phyloP scores from a whole-genome alignment of 805 yeast genomes.

The Kuraishia capsulata region DNA sequence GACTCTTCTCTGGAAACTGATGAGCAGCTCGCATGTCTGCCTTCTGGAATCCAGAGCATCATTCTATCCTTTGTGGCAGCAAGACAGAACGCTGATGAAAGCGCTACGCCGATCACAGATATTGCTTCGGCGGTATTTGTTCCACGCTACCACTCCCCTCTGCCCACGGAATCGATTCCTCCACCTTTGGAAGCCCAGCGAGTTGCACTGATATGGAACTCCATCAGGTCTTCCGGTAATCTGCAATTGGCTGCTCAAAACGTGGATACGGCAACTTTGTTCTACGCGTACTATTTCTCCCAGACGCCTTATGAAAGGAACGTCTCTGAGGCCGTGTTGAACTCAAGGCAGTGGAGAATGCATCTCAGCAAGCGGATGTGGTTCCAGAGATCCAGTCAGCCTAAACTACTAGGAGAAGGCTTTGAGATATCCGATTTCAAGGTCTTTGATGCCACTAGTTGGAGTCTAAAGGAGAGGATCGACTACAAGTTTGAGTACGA shows the following conservation, averaged over 20 bases:
- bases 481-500: slow-evolving; percentile 29
- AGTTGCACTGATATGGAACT: slow-evolving; percentile 21
- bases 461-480: slow-evolving; percentile 31
- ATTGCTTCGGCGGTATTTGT: slow-evolving; percentile 14
- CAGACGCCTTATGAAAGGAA: slow-evolving; percentile 30
- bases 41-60: slow-evolving; percentile 24
- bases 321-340: slow-evolving; percentile 23
- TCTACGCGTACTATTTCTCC: slow-evolving; percentile 35
- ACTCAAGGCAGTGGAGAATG: slow-evolving; percentile 29
- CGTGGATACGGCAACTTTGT: slow-evolving; percentile 26
- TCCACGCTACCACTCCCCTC: slow-evolving; percentile 17
- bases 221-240: slow-evolving; percentile 12
- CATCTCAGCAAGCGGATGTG: slow-evolving; percentile 22
- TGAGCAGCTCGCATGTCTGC: slow-evolving; percentile 20
- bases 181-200: slow-evolving; percentile 24
- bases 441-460: slow-evolving; percentile 31
- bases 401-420: slow-evolving; percentile 26
- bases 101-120: slow-evolving; percentile 7
- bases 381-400: slow-evolving; percentile 29
- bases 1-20: slow-evolving; percentile 11
- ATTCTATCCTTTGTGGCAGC: slow-evolving; percentile 18
- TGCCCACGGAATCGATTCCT: slow-evolving; percentile 17
- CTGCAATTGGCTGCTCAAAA: slow-evolving; percentile 16
- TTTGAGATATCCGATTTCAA: slow-evolving; percentile 34
- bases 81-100: slow-evolving; percentile 1